A percentile compares a stretch with the other conserved stretches of the same genome.
Evolutionary conservation across 345 rosid genomes (phyloP).

Genomic region (Melaleuca quinquenervia): DNA sequence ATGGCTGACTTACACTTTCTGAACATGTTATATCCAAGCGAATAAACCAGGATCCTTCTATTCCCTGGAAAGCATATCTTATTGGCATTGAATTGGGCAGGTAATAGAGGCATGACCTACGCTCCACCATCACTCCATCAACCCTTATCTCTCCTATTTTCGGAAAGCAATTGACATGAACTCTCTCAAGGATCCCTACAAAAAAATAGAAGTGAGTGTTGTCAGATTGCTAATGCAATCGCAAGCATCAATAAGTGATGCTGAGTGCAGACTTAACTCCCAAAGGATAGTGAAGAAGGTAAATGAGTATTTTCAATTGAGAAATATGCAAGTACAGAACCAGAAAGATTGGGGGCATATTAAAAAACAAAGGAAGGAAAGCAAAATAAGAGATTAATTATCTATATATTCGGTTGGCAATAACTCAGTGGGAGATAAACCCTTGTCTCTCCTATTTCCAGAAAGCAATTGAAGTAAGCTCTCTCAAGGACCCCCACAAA

Average conservation of each 20-base stretch:
- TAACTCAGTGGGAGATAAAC: not conserved
- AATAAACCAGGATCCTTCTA: constrained; percentile 30
- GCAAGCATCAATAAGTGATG: not conserved
- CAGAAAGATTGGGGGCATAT: no score
- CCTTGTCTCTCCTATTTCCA: constrained; percentile 30
- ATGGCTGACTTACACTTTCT: constrained; percentile 1
- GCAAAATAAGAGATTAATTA: no score
- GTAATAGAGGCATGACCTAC: constrained; percentile 26
- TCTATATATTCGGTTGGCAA: no score
- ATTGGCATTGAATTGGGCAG: constrained; percentile 34
- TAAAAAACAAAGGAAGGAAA: no score
- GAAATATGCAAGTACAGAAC: not conserved
- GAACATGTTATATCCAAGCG: constrained; percentile 11
- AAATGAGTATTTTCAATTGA: not conserved
- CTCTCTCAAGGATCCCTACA: constrained; percentile 46
- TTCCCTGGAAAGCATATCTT: constrained; percentile 31
- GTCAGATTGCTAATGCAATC: not conserved
- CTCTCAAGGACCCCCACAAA: constrained; percentile 45
- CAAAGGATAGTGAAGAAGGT: not conserved
- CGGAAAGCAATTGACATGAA: constrained; percentile 34
- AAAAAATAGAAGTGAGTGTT: not conserved
- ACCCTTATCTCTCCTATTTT: constrained; percentile 34
- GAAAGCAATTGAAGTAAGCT: constrained; percentile 30
- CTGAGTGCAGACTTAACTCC: not conserved
- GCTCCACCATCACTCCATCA: constrained; percentile 36